Conservation (phyloP, 148 eudicot genomes). For the Selenicereus undatus region DNA sequence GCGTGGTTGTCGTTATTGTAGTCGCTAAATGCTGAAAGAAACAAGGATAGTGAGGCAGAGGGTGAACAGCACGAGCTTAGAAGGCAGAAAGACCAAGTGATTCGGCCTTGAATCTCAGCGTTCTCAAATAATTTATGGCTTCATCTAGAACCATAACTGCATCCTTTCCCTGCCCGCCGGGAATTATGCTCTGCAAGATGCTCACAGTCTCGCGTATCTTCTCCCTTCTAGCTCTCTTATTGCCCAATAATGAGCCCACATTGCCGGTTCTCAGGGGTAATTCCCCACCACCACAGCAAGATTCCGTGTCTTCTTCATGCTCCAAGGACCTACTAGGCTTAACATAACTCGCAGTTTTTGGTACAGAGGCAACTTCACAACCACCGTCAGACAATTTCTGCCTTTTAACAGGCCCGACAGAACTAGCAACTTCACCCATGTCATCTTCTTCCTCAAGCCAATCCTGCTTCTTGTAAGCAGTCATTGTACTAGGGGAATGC, state of each 20-base stretch:
- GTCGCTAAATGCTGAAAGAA: not conserved
- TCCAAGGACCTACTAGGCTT: constrained; percentile 30
- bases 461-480: constrained; percentile 40
- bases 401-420: constrained; percentile 47
- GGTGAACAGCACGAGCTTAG: constrained; percentile 14
- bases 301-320: constrained; percentile 66
- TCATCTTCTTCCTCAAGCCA: constrained; percentile 46
- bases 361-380: constrained; percentile 30
- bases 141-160: constrained; percentile 68
- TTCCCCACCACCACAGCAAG: constrained; percentile 44
- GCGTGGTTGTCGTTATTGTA: not conserved
- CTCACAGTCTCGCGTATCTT: constrained; percentile 60
- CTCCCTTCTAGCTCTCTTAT: constrained; percentile 48
- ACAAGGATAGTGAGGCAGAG: not conserved
- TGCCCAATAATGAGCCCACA: constrained; percentile 27
- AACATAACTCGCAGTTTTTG: constrained; percentile 33
- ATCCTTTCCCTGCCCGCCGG: constrained; percentile 56
- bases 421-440: constrained; percentile 63
- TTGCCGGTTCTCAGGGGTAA: not conserved
- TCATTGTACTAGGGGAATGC: constrained; percentile 77
- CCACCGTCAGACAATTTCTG: constrained; percentile 37
- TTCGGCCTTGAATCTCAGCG: constrained; percentile 57
- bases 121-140: constrained; percentile 62
- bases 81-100: constrained; percentile 49
- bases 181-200: constrained; percentile 61